Base-by-base conservation (phyloP, 129 eudicot genomes). In the Deinandra increscens region DNA sequence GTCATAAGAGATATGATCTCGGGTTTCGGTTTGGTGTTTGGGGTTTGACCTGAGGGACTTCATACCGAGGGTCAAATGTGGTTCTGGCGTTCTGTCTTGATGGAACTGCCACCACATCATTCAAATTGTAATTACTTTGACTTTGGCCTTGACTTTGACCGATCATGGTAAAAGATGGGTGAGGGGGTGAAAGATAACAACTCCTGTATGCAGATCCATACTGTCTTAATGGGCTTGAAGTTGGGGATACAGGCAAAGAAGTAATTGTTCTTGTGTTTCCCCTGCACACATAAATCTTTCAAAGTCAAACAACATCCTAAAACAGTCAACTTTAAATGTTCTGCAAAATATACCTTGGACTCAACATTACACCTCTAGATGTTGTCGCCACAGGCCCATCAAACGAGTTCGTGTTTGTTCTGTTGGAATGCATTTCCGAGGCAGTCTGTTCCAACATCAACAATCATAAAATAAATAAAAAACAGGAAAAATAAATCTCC, bases 211-310 rank as follows among this genome's bases (percentile, higher is more conserved):
- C 78, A 4, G 85, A 66, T 60, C 82, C 95, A 33, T 79, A 63
- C 20, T 79, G 88, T 64, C 95, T 72, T 22, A 84, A 69, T 2
- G 97, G 98, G 53, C 98, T 92, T 23, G 98, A 83, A 9, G 80
- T 65, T 11, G 98, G 98, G 29, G 98, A 93, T 42, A 89, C 98
- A 15, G 98, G 98, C 80, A 93, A 79, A 6, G 98, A 93, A 53
- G 87, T 78, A 19, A 84, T 89, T 19, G 84, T 72, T 75, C 97
- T 84, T 36, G 88, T 62, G 36, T 68, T 83, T 46, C 82, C 86
- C 87, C 98, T 93, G 87, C 55, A 12, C 20, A 46, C n/a, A 67
- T 11, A 54, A 22, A 33, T 67, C 33, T 74, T 74, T 54, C 49
- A 55, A 43, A 26, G n/a, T 9, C 26, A 53, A 41, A 65, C 31